These are phyloP conservation scores for Phytopythium sindhum DNA, from an alignment of 352 stramenopile species.

Conservation along the genomic window DNA sequence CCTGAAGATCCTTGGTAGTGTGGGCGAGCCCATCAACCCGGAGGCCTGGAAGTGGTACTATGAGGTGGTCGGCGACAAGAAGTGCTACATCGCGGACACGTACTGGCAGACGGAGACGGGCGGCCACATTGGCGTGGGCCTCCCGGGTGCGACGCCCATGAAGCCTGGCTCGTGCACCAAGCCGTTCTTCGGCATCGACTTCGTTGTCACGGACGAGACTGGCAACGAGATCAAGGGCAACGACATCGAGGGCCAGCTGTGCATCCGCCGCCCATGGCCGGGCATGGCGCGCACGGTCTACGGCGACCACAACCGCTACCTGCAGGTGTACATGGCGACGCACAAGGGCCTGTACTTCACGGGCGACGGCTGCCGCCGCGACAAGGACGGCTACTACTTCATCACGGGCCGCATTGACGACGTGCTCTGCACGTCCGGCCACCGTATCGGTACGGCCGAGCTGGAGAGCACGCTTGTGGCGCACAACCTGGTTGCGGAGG, in stretches of 20 bases:
- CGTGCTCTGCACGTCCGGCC: slow-evolving; percentile 93
- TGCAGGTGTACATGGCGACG: slow-evolving; percentile 95
- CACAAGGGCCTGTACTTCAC: slow-evolving; percentile 98
- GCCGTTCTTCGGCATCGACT: slow-evolving; percentile 96
- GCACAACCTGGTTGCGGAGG: slow-evolving; percentile 91
- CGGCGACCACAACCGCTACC: slow-evolving; percentile 93
- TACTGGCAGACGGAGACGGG: slow-evolving; percentile 91
- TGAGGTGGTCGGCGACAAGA: slow-evolving; percentile 77
- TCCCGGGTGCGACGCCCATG: slow-evolving; percentile 89
- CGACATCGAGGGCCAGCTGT: slow-evolving; percentile 92
- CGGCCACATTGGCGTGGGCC: slow-evolving; percentile 76
- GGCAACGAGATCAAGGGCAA: slow-evolving; percentile 87
- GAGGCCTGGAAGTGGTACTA: slow-evolving; percentile 95
- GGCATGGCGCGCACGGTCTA: slow-evolving; percentile 94
- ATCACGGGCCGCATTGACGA: slow-evolving; percentile 98
- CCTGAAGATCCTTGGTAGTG: slow-evolving; percentile 93
- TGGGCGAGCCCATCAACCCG: slow-evolving; percentile 98
- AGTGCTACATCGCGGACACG: slow-evolving; percentile 93
- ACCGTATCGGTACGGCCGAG: slow-evolving; percentile 88
- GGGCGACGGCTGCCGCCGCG: slow-evolving; percentile 81
- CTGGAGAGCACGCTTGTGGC: slow-evolving; percentile 90
- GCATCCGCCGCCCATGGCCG: slow-evolving; percentile 94
- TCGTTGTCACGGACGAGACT: slow-evolving; percentile 79
- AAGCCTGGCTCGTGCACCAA: slow-evolving; percentile 94
- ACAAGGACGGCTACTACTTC: slow-evolving; percentile 97